These are phyloP conservation scores for Colletotrichum sp. DNA, from an alignment of 2,329 filamentous ascomycete genomes.

Conservation along the genomic window DNA sequence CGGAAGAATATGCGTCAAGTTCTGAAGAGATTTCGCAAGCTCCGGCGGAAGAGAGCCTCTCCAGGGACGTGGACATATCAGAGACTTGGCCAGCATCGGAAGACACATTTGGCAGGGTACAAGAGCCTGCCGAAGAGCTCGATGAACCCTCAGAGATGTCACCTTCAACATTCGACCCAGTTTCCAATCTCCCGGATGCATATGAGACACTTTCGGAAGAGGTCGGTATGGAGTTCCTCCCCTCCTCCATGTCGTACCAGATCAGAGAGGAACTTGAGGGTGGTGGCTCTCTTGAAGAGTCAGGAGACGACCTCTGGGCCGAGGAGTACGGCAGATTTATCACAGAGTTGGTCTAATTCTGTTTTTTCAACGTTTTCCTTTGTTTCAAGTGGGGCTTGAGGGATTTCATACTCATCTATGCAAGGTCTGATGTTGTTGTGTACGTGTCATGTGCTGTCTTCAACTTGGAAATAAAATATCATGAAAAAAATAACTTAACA, in stretches of 20 bases:
- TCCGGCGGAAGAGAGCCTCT: background rate
- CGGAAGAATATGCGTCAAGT: background rate
- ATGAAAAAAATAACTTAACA: background rate
- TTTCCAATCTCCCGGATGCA: background rate
- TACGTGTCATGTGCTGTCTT: too few species aligned
- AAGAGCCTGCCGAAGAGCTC: fast-evolving
- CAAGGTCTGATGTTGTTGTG: too few species aligned
- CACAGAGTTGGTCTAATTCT: background rate
- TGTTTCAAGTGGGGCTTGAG: too few species aligned
- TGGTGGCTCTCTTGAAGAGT: fast-evolving
- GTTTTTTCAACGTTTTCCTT: too few species aligned
- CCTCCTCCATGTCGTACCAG: background rate
- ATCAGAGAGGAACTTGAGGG: fast-evolving
- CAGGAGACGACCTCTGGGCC: background rate
- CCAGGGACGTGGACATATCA: too few species aligned
- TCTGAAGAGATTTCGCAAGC: background rate
- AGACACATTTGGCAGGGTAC: background rate
- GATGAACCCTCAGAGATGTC: background rate
- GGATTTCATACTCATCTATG: too few species aligned
- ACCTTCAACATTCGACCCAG: fast-evolving
- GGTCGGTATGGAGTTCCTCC: fast-evolving
- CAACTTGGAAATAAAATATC: background rate
- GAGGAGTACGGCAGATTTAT: background rate
- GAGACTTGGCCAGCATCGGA: fast-evolving
- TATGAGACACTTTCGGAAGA: background rate